Conservation (phyloP, 2,329 filamentous ascomycete species). For the Nakataea oryzae region DNA sequence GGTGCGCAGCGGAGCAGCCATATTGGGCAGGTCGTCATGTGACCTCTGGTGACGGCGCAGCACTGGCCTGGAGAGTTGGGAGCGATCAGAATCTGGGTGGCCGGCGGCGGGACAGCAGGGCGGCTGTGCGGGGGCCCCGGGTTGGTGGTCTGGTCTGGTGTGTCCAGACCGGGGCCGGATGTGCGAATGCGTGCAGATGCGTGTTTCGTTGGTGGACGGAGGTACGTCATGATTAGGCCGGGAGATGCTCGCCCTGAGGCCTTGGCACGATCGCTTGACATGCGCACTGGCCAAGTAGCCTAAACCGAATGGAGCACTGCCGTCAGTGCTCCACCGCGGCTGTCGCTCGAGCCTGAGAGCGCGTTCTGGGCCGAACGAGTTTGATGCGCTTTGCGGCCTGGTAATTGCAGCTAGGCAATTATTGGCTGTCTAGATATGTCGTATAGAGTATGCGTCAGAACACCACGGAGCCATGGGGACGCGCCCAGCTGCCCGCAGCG, state of each 20-base stretch:
- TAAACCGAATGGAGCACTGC: not conserved
- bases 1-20: conserved; percentile 43
- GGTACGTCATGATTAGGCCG: not conserved
- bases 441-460: too few relatives aligned
- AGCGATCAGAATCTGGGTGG: too few relatives aligned
- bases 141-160: not conserved
- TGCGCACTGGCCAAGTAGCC: not conserved
- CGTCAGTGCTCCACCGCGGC: not conserved
- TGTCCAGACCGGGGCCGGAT: not conserved
- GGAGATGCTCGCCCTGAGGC: not conserved
- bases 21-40: not conserved
- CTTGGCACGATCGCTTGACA: not conserved
- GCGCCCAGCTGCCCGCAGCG: not conserved
- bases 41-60: not conserved
- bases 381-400: not conserved
- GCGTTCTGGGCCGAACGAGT: not conserved
- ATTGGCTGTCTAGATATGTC: too few relatives aligned
- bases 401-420: not conserved
- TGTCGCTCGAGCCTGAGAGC: not conserved
- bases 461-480: too few relatives aligned
- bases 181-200: not conserved
- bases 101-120: not conserved
- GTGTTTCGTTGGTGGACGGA: too few relatives aligned
- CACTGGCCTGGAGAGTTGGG: too few relatives aligned
- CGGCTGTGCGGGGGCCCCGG: not conserved